Evolutionary conservation across 2,329 filamentous ascomycete species (phyloP).

Genomic region (Aspergillus quadrilineatus): DNA sequence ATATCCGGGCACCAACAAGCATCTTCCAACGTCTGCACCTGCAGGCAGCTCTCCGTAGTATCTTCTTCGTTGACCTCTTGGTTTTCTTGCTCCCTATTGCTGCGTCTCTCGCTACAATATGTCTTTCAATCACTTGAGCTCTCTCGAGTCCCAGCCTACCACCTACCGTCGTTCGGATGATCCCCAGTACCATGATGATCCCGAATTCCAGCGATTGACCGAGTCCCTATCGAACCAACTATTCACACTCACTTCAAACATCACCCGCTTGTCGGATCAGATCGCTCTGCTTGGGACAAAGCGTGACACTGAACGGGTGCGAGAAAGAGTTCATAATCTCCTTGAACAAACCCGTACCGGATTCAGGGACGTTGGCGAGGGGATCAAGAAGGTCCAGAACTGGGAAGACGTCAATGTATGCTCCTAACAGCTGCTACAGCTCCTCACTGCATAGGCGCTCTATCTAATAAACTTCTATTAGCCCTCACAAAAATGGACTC

Average conservation of each 20-base stretch:
- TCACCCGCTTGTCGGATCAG: conserved; percentile 79
- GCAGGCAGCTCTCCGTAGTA: conserved; percentile 20
- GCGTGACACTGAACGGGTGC: conserved; percentile 84
- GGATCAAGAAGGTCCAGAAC: conserved; percentile 84
- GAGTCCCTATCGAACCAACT: conserved; percentile 82
- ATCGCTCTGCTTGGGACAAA: conserved; percentile 83
- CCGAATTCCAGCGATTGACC: conserved; percentile 82
- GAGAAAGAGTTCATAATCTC: conserved; percentile 84
- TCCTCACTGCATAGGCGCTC: background rate
- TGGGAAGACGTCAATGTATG: conserved; percentile 81
- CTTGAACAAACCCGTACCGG: conserved; percentile 81
- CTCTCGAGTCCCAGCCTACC: conserved; percentile 75
- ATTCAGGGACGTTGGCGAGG: conserved; percentile 91
- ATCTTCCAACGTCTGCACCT: background rate
- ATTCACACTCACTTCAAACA: conserved; percentile 84
- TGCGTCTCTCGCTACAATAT: conserved; percentile 49
- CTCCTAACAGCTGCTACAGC: conserved; percentile 2
- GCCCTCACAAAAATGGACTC: conserved; percentile 94
- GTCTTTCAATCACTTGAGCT: conserved; percentile 88
- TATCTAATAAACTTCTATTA: conserved; percentile 39
- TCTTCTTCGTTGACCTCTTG: conserved; percentile 11
- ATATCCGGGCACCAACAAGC: conserved; percentile 24
- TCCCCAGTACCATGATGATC: conserved; percentile 81
- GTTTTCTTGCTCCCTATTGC: conserved; percentile 6
- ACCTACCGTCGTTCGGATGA: conserved; percentile 67